These are phyloP conservation scores for Rhododendron mucronatum DNA, from an alignment of 148 eudicot species.

Conservation along the genomic window DNA sequence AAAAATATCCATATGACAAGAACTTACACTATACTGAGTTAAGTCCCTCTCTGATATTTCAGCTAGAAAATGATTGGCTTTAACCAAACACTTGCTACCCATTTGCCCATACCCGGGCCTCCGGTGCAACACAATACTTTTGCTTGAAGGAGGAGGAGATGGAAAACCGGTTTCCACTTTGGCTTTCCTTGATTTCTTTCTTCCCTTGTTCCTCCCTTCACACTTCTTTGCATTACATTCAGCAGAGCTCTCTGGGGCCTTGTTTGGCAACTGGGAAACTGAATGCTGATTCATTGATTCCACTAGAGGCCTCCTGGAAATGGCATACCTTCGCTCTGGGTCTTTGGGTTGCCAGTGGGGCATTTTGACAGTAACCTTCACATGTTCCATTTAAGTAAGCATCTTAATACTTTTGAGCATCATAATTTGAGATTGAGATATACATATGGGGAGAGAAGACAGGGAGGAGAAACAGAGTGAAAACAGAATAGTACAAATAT, in stretches of 20 bases:
- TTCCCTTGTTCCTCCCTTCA: conserved; percentile 40
- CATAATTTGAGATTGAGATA: neutral
- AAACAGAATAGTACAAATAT: neutral
- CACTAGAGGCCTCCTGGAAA: conserved; percentile 54
- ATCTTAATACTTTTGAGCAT: neutral
- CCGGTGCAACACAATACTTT: conserved; percentile 41
- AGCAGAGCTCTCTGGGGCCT: conserved; percentile 27
- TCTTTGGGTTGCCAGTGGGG: conserved; percentile 49
- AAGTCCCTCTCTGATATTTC: conserved; percentile 48
- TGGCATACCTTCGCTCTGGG: conserved; percentile 45
- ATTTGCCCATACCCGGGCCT: conserved; percentile 61
- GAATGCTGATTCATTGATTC: conserved; percentile 29
- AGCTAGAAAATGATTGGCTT: conserved; percentile 65
- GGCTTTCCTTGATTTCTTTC: conserved; percentile 38
- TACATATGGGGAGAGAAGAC: neutral
- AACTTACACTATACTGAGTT: conserved; percentile 58
- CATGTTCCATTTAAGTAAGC: neutral
- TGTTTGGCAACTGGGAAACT: conserved; percentile 17
- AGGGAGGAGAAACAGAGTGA: neutral
- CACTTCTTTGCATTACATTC: conserved; percentile 24
- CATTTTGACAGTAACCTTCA: conserved; percentile 29
- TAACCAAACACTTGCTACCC: conserved; percentile 59
- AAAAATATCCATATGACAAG: neutral
- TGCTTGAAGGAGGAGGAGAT: conserved; percentile 27
- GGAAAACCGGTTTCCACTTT: conserved; percentile 28